These are phyloP conservation scores for Geotrichum fermentans DNA, from an alignment of 1,139 yeast genomes.

Conservation along the genomic window DNA sequence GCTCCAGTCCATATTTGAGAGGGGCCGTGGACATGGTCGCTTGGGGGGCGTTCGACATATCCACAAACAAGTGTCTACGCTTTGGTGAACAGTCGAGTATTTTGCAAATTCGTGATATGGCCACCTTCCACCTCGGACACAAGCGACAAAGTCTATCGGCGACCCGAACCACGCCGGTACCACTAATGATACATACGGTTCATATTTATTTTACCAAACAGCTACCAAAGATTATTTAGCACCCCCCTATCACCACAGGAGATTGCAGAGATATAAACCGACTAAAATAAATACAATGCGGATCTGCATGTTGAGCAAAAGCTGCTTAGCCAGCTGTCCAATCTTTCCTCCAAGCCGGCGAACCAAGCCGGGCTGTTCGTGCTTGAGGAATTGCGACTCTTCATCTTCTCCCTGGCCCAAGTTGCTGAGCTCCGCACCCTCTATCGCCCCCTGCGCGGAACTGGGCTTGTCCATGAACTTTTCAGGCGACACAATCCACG, in stretches of 20 bases:
- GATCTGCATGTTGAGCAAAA: conserved; percentile 8
- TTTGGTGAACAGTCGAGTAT: too few species aligned
- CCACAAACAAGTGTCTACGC: too few species aligned
- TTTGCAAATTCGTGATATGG: too few species aligned
- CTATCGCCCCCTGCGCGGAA: neutral
- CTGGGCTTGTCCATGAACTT: conserved; percentile 10
- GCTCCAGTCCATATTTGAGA: too few species aligned
- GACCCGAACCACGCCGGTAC: too few species aligned
- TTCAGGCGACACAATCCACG: conserved; percentile 19
- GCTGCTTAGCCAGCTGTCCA: neutral
- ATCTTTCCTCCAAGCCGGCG: conserved; percentile 15
- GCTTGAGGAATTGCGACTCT: neutral
- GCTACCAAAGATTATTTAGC: too few species aligned
- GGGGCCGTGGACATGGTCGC: too few species aligned
- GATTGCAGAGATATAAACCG: conserved; percentile 7
- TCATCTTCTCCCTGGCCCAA: neutral
- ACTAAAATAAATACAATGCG: conserved; percentile 12
- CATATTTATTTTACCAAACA: too few species aligned
- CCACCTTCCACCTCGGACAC: too few species aligned
- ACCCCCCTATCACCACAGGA: conserved; percentile 17
- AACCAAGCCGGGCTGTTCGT: neutral
- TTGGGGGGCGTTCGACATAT: too few species aligned
- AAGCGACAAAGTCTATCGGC: too few species aligned
- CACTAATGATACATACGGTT: too few species aligned
- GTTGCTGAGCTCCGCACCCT: conserved; percentile 3